Base-by-base conservation (phyloP, 2,329 filamentous ascomycete species). In the Aspergillus persii region DNA sequence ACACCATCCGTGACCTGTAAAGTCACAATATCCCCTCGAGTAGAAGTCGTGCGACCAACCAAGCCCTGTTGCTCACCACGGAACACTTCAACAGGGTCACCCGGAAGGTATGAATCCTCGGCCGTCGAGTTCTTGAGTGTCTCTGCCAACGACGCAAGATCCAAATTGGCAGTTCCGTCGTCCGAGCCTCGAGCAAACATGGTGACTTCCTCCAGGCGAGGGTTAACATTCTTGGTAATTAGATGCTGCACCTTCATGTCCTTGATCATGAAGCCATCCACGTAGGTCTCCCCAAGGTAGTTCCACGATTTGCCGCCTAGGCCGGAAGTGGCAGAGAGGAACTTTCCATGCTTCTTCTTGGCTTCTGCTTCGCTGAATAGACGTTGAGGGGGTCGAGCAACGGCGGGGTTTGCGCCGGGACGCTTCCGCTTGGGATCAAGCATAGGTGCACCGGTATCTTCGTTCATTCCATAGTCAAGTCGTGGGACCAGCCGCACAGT, bases 81-180 rank as follows among this genome's bases (percentile, higher is more conserved):
- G 75, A 93, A 98, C 48, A 99, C 92, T 76, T 98, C 94, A 26
- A 99, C 93, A n/a, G 93, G 87, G 73, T 99, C 95, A 36, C 96
- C 96, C 3, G 93, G 91, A 4, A 96, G 84, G 70, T 96, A 99
- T 3, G 90, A 89, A 36, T 93, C 89, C 61, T 90, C 89, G 8
- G 88, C 86, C 60, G 90, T 90, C 66, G 87, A 90, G 60, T 91
- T 90, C 72, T 96, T 96, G 56, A 98, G 81, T 65, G 92, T 96
- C 52, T 92, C 90, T 8, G 94, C 92, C 55, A 99, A 83, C 1
- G 94, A 92, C 69, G 93, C 90, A 48, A 99, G 84, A 77, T 99
- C 95, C 39, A 99, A 84, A 64, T 96, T 96, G 68, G 96, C 92
- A 0, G 92, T 93, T 18, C 95, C 95, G 72, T 98, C 95, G 64